Evolutionary conservation across 2,329 filamentous ascomycete species (phyloP).

Genomic region (Macrophomina pseudophaseolina): DNA sequence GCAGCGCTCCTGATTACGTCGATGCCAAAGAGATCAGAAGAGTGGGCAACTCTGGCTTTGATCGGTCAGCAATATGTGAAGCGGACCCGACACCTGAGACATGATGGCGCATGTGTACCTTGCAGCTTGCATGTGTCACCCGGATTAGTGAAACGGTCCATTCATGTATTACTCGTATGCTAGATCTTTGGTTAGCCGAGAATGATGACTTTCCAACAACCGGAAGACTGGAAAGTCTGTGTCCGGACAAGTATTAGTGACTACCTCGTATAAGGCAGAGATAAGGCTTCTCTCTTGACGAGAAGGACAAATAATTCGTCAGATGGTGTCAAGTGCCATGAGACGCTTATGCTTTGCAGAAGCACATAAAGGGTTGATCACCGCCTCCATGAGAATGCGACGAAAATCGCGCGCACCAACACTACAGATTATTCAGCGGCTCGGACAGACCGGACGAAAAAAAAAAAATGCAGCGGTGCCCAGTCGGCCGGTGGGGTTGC

Average conservation of each 20-base stretch:
- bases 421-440: neutral
- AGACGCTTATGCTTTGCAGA: neutral
- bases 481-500: neutral
- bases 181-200: neutral
- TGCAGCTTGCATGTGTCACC: constrained; percentile 7
- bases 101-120: constrained; percentile 4
- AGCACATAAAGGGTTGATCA: neutral
- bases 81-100: neutral
- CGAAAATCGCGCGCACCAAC: neutral
- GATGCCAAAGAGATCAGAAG: too few species aligned
- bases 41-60: neutral
- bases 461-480: neutral
- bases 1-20: too few species aligned
- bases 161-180: neutral
- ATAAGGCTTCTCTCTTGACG: neutral
- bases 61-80: neutral
- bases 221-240: neutral
- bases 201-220: neutral
- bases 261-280: neutral
- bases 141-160: neutral
- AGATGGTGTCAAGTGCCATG: neutral
- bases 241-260: neutral
- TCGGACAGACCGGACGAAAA: neutral
- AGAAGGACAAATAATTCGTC: neutral
- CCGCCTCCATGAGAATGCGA: neutral